Conservation (phyloP, 345 rosid genomes). For the Arabidopsis suecica region DNA sequence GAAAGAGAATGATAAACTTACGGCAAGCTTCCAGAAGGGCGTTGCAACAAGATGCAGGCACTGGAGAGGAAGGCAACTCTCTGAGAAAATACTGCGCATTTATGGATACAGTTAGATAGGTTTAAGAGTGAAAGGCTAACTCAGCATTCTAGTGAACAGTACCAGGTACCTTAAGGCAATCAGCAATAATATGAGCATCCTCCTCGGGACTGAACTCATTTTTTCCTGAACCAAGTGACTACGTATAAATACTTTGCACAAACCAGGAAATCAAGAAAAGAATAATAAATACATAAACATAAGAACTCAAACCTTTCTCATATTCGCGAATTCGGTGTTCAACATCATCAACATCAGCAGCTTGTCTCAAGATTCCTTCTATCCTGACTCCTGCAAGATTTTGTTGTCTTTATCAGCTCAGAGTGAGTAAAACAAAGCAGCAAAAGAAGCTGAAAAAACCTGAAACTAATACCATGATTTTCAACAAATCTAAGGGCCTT, state of each 20-base stretch:
- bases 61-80: constrained; percentile 97
- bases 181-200: constrained; percentile 93
- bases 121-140: constrained; percentile 23
- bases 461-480: constrained; percentile 70
- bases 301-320: constrained; percentile 72
- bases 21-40: constrained; percentile 94
- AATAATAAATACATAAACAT: neutral
- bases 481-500: constrained; percentile 94
- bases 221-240: constrained; percentile 65
- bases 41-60: constrained; percentile 97
- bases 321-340: constrained; percentile 86
- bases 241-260: constrained; percentile 14
- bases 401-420: constrained; percentile 42
- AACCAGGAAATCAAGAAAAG: neutral
- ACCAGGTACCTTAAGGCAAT: constrained; percentile 78
- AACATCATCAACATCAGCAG: constrained; percentile 98
- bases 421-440: constrained; percentile 10
- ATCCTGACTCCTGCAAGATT: constrained; percentile 68
- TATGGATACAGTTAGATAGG: constrained; percentile 39
- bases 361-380: constrained; percentile 98
- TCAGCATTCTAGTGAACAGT: constrained; percentile 10
- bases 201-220: constrained; percentile 68
- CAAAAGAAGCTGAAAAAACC: constrained; percentile 29
- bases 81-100: constrained; percentile 82
- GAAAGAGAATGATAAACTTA: constrained; percentile 57